A percentile compares a stretch with the other conserved stretches of the same genome.
Conservation (phyloP, 495 filamentous ascomycete species). For the Parathielavia appendiculata region DNA sequence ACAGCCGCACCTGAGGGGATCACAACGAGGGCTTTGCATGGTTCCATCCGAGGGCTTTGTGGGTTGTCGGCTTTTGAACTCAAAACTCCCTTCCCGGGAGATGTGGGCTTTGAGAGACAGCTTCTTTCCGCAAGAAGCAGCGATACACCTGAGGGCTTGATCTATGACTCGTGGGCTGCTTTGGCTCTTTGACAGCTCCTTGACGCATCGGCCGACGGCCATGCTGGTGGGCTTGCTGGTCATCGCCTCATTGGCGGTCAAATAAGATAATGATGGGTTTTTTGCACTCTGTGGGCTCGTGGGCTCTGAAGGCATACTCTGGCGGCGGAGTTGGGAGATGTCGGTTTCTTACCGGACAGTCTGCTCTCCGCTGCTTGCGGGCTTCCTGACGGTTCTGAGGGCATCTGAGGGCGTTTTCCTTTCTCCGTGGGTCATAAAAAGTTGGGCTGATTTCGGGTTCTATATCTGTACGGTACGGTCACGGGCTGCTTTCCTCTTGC, state of each 20-base stretch:
- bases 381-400: slow-evolving; percentile 29
- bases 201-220: slow-evolving; percentile 21
- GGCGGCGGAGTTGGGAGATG: neutral
- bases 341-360: neutral
- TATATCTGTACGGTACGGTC: slow-evolving; percentile 14
- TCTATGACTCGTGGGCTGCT: slow-evolving; percentile 45
- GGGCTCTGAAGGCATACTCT: slow-evolving; percentile 26
- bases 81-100: slow-evolving; percentile 32
- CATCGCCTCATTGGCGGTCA: slow-evolving; percentile 12
- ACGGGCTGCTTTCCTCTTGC: slow-evolving; percentile 1
- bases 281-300: slow-evolving; percentile 38
- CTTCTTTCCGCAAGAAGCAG: slow-evolving; percentile 36
- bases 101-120: slow-evolving; percentile 48
- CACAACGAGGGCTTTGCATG: slow-evolving; percentile 38
- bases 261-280: slow-evolving; percentile 27
- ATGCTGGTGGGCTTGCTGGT: slow-evolving; percentile 22
- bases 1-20: slow-evolving; percentile 36
- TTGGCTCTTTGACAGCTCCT: slow-evolving; percentile 40
- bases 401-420: slow-evolving; percentile 7
- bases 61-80: slow-evolving; percentile 49
- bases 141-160: slow-evolving; percentile 46
- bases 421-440: slow-evolving; percentile 20
- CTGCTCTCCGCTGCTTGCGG: slow-evolving; percentile 5
- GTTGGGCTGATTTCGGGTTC: slow-evolving; percentile 6
- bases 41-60: slow-evolving; percentile 43